A percentile compares a stretch with the other conserved stretches of the same genome.
Evolutionary conservation across 345 rosid species (phyloP).

Genomic region (Conringia planisiliqua): DNA sequence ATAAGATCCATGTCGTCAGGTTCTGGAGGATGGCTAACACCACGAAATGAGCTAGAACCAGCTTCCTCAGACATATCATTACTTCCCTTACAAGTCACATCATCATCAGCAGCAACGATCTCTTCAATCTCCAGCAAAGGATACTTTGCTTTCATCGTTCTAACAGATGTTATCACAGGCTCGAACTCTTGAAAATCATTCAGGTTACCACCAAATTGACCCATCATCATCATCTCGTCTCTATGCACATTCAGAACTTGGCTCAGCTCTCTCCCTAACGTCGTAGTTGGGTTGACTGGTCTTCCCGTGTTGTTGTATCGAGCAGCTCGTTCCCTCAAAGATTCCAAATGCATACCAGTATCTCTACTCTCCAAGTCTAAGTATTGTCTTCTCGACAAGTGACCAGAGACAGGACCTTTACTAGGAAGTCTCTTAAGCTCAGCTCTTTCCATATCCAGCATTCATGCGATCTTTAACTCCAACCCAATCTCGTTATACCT

Average conservation of each 20-base stretch:
- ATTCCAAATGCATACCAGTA: conserved; percentile 13
- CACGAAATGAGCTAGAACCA: conserved; percentile 72
- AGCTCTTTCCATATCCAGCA: conserved; percentile 58
- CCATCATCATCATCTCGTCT: conserved; percentile 51
- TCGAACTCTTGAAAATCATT: conserved; percentile 41
- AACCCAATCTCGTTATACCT: conserved; percentile 7
- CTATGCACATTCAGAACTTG: conserved; percentile 43
- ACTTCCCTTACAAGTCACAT: conserved; percentile 43
- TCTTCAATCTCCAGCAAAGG: conserved; percentile 49
- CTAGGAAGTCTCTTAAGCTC: conserved; percentile 57
- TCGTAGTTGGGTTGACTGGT: conserved; percentile 23
- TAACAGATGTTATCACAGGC: conserved; percentile 39
- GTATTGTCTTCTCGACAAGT: conserved; percentile 33
- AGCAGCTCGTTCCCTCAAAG: conserved; percentile 31
- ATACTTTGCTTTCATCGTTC: conserved; percentile 58
- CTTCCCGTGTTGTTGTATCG: conserved; percentile 21
- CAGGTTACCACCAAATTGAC: conserved; percentile 21
- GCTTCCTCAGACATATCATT: conserved; percentile 62
- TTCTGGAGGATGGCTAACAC: conserved; percentile 94
- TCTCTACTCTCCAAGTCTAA: conserved; percentile 26
- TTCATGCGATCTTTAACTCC: conserved; percentile 42
- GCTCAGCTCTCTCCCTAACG: conserved; percentile 38
- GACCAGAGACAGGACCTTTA: conserved; percentile 46
- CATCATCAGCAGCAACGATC: conserved; percentile 34
- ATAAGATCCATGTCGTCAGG: conserved; percentile 86